Conservation (phyloP, 331 rosid species). For the Acacia pycnantha region DNA sequence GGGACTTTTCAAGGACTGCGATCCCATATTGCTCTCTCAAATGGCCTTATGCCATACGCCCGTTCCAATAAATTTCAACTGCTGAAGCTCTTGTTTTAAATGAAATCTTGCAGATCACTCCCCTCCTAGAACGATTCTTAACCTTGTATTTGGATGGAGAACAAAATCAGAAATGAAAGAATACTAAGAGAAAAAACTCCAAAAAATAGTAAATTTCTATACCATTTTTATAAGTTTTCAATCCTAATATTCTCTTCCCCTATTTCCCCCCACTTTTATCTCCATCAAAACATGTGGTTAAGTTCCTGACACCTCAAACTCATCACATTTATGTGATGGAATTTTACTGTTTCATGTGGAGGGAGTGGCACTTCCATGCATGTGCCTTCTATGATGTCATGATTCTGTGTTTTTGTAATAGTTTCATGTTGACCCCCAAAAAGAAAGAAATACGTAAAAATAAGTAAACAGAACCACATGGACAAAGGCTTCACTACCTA, state of each 20-base stretch:
- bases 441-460: neutral
- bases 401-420: neutral
- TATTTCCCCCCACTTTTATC: too few relatives aligned
- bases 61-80: neutral
- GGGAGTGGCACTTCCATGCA: neutral
- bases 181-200: too few relatives aligned
- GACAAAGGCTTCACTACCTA: constrained; percentile 32
- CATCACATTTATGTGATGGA: neutral
- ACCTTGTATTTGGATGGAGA: too few relatives aligned
- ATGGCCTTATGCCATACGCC: too few relatives aligned
- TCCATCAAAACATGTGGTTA: too few relatives aligned
- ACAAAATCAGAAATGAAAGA: too few relatives aligned
- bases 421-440: neutral
- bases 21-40: too few relatives aligned
- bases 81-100: neutral
- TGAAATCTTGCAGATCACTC: neutral
- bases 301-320: constrained; percentile 10
- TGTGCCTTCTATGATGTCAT: neutral
- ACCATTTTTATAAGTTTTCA: too few relatives aligned
- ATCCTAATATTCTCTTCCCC: neutral
- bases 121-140: neutral
- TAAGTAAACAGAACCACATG: constrained; percentile 8
- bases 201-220: too few relatives aligned
- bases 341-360: neutral
- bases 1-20: neutral